A percentile compares a stretch with the other conserved stretches of the same genome.
These are phyloP conservation scores for Cryptosporidium sp. DNA, from an alignment of 169 alveolate species.

Conservation along the genomic window DNA sequence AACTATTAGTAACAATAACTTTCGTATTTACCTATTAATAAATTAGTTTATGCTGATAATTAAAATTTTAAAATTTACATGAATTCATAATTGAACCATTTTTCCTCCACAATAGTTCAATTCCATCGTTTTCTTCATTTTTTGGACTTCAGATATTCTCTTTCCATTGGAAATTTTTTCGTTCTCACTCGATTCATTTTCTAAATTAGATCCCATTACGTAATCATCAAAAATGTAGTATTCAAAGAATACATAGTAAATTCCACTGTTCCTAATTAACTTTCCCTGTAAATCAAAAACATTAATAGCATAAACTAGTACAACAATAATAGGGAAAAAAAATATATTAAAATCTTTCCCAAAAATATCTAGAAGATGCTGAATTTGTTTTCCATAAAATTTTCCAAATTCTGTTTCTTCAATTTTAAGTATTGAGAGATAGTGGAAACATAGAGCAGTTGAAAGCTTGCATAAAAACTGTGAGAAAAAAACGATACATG, in stretches of 20 bases:
- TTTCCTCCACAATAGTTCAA: too few relatives aligned
- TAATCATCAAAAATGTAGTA: slow-evolving; percentile 31
- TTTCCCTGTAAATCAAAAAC: slow-evolving; percentile 9
- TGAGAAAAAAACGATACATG: slow-evolving; percentile 45
- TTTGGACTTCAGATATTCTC: slow-evolving; percentile 51
- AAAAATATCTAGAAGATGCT: slow-evolving; percentile 19
- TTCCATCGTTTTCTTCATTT: not conserved
- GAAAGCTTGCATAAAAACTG: slow-evolving; percentile 27
- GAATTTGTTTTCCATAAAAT: slow-evolving; percentile 37
- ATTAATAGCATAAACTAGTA: slow-evolving; percentile 16
- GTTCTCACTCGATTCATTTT: not conserved
- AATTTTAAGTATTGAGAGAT: slow-evolving; percentile 27
- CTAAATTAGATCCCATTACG: not conserved
- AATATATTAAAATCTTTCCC: slow-evolving; percentile 32
- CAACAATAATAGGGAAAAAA: slow-evolving; percentile 34
- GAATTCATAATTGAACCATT: not conserved
- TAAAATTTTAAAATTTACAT: not conserved
- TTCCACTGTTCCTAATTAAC: slow-evolving; percentile 25
- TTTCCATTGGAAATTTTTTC: slow-evolving; percentile 27
- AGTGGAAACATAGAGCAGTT: slow-evolving; percentile 49
- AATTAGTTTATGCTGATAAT: not conserved
- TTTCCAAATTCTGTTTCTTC: slow-evolving; percentile 21
- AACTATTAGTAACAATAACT: too few relatives aligned
- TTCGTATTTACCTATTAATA: too few relatives aligned
- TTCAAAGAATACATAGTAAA: slow-evolving; percentile 37